Evolutionary conservation across 176 grass and related monocot genomes (phyloP).

Genomic region (Canna indica): DNA sequence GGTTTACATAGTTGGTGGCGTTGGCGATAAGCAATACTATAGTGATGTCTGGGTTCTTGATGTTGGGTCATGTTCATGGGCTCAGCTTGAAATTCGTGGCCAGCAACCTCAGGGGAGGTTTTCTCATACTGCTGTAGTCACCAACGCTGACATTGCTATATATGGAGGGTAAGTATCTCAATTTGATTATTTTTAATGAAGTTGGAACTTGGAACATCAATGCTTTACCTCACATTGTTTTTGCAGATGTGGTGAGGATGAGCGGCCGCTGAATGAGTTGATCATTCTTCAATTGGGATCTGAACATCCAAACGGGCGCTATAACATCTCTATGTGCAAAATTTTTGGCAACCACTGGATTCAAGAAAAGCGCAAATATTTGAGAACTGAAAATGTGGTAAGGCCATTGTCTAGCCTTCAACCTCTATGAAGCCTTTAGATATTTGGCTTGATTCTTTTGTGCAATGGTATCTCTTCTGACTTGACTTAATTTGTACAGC

Average conservation of each 20-base stretch:
- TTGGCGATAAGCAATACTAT: constrained; percentile 94
- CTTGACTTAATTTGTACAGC: constrained; percentile 7
- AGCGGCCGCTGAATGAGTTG: constrained; percentile 77
- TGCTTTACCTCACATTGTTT: constrained; percentile 15
- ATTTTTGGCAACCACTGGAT: constrained; percentile 89
- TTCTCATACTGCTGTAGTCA: constrained; percentile 66
- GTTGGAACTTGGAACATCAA: not conserved
- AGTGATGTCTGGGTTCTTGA: constrained; percentile 96
- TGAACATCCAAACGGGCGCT: constrained; percentile 84
- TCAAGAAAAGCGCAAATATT: constrained; percentile 65
- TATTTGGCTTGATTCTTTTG: not conserved
- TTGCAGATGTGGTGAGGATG: constrained; percentile 79
- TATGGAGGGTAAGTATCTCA: constrained; percentile 70
- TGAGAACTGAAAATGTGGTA: constrained; percentile 46
- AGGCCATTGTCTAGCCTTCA: not conserved
- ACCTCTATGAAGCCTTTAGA: not conserved
- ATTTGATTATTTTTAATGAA: not conserved
- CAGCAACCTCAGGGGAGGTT: constrained; percentile 87
- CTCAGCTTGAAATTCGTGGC: constrained; percentile 67
- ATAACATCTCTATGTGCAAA: constrained; percentile 95
- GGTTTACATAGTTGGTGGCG: constrained; percentile 90
- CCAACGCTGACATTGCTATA: constrained; percentile 69
- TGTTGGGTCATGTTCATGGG: constrained; percentile 46
- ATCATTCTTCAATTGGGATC: constrained; percentile 88
- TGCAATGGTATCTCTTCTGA: not conserved